Conservation (phyloP, 306 rosid species). For the Canavalia gladiata region DNA sequence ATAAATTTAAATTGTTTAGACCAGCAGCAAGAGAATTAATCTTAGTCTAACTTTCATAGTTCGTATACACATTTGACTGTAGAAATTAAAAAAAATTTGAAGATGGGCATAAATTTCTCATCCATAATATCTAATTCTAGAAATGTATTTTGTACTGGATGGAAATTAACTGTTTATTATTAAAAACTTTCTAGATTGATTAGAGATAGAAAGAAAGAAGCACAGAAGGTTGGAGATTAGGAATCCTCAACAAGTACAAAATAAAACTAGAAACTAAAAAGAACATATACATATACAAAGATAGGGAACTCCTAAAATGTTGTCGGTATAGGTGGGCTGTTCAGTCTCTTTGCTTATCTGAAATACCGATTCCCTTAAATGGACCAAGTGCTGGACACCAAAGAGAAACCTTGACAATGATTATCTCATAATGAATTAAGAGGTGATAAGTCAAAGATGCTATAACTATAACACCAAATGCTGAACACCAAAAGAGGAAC, state of each 20-base stretch:
- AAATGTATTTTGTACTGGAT: not conserved
- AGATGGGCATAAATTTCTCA: not conserved
- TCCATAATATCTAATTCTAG: not conserved
- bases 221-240: not conserved
- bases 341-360: not conserved
- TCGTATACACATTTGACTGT: not conserved
- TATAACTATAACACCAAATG: too few relatives aligned
- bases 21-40: not conserved
- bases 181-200: not conserved
- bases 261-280: not conserved
- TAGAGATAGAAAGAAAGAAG: not conserved
- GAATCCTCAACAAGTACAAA: not conserved
- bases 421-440: not conserved
- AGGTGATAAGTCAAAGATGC: not conserved
- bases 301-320: not conserved
- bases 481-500: too few relatives aligned
- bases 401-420: not conserved
- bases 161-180: not conserved
- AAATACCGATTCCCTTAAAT: not conserved
- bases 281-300: too few relatives aligned
- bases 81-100: not conserved
- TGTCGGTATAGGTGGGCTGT: not conserved
- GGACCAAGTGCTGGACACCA: not conserved
- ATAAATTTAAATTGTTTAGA: slow-evolving; percentile 11
- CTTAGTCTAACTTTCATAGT: slow-evolving; percentile 7